Base-by-base conservation (phyloP, 441 rosid genomes). In the Jatropha multifida region DNA sequence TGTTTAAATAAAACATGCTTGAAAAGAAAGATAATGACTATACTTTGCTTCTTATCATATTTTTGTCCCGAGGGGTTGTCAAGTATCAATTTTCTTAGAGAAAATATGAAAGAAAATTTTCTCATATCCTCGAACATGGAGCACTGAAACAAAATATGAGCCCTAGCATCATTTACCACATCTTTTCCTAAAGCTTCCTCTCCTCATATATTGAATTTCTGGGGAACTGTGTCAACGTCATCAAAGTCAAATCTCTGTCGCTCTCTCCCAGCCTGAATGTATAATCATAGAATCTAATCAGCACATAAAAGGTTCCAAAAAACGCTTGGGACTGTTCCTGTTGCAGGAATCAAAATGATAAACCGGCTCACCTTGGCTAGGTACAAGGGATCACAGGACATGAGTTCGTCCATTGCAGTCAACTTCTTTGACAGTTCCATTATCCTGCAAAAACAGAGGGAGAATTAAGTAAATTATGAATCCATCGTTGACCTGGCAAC, bases 151-250 rank as follows among this genome's bases (percentile, higher is more conserved):
- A 40, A 76, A 52, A 32, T 63, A 42, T 12, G 51, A 52, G 65
- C 54, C 54, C 55, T 70, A 61, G 75, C 26, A 42, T 61, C 64
- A 69, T 69, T 71, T 61, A 67, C 42, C 13, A 40, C 76, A 46
- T 32, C 48, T 37, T 26, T 37, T 74, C 72, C 37, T 74, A 13
- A 59, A 38, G 65, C 38, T 52, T 66, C 55, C 38, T 44, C 27
- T 63, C 55, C 60, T 88, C 84, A 92, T 77, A 88, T 84, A 76
- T 89, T 86, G 79, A 92, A 96, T 85, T 86, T 92, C 85, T 91
- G 96, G 70, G 99, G 99, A 74, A 88, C 97, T n/a, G 83, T 32
- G 79, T 96, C 99, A 48, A 88, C 88, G 85, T 96, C 99, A 72
- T 93, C 98, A 18, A 87, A 92, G 85, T 96, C 98, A 15, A 83